Conservation (phyloP, 2,329 filamentous ascomycete species). For the Colletotrichum liriopes region DNA sequence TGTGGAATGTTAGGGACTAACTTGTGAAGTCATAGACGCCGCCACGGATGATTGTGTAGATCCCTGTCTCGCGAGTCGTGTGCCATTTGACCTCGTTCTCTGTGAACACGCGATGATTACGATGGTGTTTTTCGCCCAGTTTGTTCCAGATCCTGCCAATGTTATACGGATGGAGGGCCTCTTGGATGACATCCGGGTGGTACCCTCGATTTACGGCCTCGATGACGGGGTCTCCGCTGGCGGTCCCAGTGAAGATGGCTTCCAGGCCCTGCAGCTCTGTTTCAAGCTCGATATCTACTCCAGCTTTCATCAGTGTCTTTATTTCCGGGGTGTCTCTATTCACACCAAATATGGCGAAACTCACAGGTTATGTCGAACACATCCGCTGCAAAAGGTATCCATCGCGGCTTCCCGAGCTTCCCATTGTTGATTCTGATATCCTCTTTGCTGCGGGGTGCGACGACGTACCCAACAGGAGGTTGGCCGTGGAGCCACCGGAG, state of each 20-base stretch:
- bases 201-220: neutral
- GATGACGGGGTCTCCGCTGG: neutral
- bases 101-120: neutral
- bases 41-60: conserved; percentile 8
- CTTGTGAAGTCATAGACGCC: conserved; percentile 4
- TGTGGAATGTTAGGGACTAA: neutral
- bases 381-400: neutral
- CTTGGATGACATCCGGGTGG: neutral
- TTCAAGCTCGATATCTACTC: neutral
- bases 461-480: neutral
- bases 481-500: neutral
- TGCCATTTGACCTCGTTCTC: conserved; percentile 11
- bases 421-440: conserved; percentile 2
- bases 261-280: neutral
- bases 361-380: neutral
- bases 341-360: neutral
- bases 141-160: neutral
- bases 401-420: neutral
- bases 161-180: neutral
- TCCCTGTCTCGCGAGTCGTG: neutral
- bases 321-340: neutral
- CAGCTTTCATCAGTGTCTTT: neutral
- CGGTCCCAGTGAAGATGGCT: neutral
- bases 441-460: neutral
- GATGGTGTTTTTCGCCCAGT: neutral